Base-by-base conservation (phyloP, 768 basidiomycete species). In the Kwoniella pini region DNA sequence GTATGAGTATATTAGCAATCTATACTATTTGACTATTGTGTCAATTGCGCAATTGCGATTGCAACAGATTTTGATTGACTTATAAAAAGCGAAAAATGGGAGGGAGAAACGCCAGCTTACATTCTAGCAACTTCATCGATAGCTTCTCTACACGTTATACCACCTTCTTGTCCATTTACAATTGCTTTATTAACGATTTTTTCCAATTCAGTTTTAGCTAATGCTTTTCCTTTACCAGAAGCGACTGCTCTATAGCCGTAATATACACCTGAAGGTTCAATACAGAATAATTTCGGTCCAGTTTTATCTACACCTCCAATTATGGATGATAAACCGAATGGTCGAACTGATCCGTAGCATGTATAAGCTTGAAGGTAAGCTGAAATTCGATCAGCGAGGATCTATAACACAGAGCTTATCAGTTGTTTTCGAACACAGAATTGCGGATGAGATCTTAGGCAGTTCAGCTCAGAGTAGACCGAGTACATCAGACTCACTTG, bases 121-220 rank as follows among this genome's bases (percentile, higher is more conserved):
- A 99, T 98, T 80, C 94, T 84, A 4, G 96, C 95, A 13, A 93
- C 92, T 75, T 97, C 93, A 65, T 86, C 82, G 22, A 95, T 90
- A 19, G 94, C 96, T 75, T 99, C 87, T 62, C 87, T 84, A 56
- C 84, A 84, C 1, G 89, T 85, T 52, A 98, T 79, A 22, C 64
- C 67, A n/a, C 26, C 15, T 6, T 28, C 48, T 30, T 57, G 45
- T 52, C 48, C 30, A 49, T 58, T 59, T 13, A 61, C 63, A 24
- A 33, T 36, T 17, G 90, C 89, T 5, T 87, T 80, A 33, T 95
- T 82, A 65, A 93, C 88, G 64, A 98, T 86, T 79, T 99, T 99
- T 81, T 99, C 96, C 49, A 99, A 80, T 79, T 98, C 96, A 7
- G 95, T 98, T 84, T 97, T 98, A 19, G 96, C 96, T 63, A 98